phyloP scores from a whole-genome alignment of 1,284 basidiomycete species.

The Volvariella volvacea region DNA sequence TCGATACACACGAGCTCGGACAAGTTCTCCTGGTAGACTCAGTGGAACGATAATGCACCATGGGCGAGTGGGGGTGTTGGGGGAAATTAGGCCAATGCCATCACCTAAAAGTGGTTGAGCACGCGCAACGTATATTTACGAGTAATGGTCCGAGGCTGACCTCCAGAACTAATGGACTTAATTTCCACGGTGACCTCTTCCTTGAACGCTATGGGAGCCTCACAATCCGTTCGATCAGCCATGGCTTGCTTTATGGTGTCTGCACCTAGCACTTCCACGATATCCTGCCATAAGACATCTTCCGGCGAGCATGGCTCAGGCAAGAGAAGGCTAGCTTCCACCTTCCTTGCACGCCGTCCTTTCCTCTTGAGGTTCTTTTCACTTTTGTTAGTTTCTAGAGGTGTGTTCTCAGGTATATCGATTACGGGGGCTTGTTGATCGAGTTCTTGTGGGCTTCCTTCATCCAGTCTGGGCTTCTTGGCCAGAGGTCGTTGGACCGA shows the following conservation, averaged over 20 bases:
- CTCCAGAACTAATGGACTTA: conserved; percentile 55
- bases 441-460: too few species aligned
- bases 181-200: conserved; percentile 68
- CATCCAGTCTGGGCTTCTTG: too few species aligned
- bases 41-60: conserved; percentile 85
- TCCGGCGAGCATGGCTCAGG: conserved; percentile 66
- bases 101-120: conserved; percentile 41
- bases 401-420: too few species aligned
- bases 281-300: conserved; percentile 73
- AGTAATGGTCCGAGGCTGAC: conserved; percentile 37
- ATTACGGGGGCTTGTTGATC: too few species aligned
- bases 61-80: conserved; percentile 37
- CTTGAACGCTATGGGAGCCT: conserved; percentile 52
- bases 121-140: neutral
- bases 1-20: conserved; percentile 67
- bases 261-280: conserved; percentile 59
- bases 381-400: too few species aligned
- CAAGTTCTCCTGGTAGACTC: conserved; percentile 74
- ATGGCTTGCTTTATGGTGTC: conserved; percentile 48
- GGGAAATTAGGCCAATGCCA: conserved; percentile 47
- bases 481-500: too few species aligned
- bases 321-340: conserved; percentile 17
- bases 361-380: conserved; percentile 3
- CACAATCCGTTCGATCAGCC: conserved; percentile 43
- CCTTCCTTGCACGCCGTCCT: conserved; percentile 18